Conservation (phyloP, 139 green algal species). For the Ettlia oleoabundans region DNA sequence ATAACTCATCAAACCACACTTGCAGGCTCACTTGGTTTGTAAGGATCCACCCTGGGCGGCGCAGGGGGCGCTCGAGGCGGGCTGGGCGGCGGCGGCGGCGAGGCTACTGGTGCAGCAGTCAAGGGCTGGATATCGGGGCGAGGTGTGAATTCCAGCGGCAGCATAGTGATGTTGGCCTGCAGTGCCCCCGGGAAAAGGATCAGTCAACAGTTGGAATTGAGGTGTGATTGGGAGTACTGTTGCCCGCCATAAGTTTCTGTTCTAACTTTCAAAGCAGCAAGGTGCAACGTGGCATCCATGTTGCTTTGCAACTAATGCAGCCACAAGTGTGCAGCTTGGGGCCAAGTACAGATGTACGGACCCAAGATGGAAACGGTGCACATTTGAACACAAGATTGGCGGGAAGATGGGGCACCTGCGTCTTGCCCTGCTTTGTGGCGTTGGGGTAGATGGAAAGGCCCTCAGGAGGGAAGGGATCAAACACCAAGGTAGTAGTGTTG, state of each 20-base stretch:
- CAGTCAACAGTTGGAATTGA: too few relatives aligned
- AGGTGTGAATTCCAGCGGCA: not conserved
- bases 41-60: not conserved
- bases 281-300: too few relatives aligned
- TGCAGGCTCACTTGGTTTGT: slow-evolving; percentile 10
- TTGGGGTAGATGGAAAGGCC: slow-evolving; percentile 26
- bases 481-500: slow-evolving; percentile 13
- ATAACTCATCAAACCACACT: not conserved
- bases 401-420: too few relatives aligned
- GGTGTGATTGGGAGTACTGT: too few relatives aligned
- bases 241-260: too few relatives aligned
- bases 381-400: too few relatives aligned
- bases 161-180: slow-evolving; percentile 14
- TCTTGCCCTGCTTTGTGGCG: not conserved
- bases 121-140: not conserved
- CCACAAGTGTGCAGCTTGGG: too few relatives aligned
- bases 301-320: too few relatives aligned
- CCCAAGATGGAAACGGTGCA: too few relatives aligned
- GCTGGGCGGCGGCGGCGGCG: slow-evolving; percentile 11
- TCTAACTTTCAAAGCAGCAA: too few relatives aligned
- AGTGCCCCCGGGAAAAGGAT: too few relatives aligned
- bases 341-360: too few relatives aligned
- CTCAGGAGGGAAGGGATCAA: slow-evolving; percentile 29
- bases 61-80: slow-evolving; percentile 4
- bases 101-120: not conserved